Evolutionary conservation across 2,329 filamentous ascomycete genomes (phyloP).

Genomic region (Aspergillus ruber): DNA sequence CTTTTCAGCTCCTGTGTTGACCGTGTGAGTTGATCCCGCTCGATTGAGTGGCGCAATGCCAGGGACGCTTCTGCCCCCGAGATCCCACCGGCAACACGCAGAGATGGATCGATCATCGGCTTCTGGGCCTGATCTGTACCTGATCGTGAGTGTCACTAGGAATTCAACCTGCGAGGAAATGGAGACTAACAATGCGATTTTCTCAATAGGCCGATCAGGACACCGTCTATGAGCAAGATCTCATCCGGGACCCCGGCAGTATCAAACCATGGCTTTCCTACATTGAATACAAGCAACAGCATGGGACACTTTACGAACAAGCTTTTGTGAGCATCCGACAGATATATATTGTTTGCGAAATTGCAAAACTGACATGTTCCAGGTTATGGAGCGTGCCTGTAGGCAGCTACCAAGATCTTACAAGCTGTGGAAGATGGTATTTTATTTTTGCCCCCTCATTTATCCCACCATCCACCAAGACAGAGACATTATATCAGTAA

Average conservation of each 20-base stretch:
- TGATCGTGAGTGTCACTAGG: conserved; percentile 34
- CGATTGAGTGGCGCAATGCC: conserved; percentile 43
- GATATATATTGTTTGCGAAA: neutral
- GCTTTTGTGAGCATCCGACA: conserved; percentile 52
- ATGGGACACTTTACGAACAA: conserved; percentile 80
- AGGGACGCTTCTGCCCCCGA: conserved; percentile 44
- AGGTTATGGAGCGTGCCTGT: conserved; percentile 84
- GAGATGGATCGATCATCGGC: conserved; percentile 37
- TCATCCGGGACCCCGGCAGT: conserved; percentile 75
- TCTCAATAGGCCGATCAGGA: conserved; percentile 69
- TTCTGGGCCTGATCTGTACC: conserved; percentile 38
- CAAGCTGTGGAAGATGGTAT: conserved; percentile 94
- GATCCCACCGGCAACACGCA: conserved; percentile 38
- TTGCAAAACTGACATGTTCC: conserved; percentile 5
- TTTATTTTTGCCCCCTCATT: conserved; percentile 10
- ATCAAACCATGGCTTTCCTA: conserved; percentile 95
- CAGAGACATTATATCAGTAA: conserved; percentile 5
- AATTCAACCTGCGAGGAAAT: conserved; percentile 12
- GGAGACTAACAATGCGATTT: conserved; percentile 28
- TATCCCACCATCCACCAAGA: conserved; percentile 3
- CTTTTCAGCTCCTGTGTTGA: conserved; percentile 21
- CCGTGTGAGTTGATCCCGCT: conserved; percentile 29
- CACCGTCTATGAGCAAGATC: conserved; percentile 92
- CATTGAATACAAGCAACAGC: conserved; percentile 80
- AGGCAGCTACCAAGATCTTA: conserved; percentile 85